Conservation (phyloP, 495 filamentous ascomycete genomes). For the Aspergillus haitiensis region DNA sequence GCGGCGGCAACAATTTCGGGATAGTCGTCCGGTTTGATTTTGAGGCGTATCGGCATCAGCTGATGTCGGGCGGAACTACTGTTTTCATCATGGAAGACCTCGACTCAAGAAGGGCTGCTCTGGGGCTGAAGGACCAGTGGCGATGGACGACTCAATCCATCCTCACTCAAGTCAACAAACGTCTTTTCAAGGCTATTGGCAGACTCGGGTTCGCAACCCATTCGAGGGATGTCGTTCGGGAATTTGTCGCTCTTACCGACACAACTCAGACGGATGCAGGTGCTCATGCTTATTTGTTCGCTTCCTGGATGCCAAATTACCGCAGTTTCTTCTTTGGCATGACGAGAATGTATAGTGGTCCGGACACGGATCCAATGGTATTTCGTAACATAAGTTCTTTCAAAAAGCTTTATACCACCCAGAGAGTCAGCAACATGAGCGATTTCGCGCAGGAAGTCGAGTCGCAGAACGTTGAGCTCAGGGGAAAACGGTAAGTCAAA, state of each 20-base stretch:
- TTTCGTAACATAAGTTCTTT: background rate
- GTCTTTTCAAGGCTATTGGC: background rate
- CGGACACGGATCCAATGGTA: background rate
- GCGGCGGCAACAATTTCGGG: slow-evolving; percentile 5
- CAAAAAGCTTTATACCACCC: background rate
- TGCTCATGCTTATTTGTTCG: background rate
- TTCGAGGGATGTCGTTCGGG: slow-evolving; percentile 2
- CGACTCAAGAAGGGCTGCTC: background rate
- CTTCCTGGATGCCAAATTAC: background rate
- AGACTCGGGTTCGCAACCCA: background rate
- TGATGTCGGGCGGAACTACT: background rate
- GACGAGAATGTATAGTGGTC: background rate
- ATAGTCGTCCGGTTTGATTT: slow-evolving; percentile 2
- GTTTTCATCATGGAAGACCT: slow-evolving; percentile 6
- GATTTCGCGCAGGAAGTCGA: background rate
- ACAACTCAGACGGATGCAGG: background rate
- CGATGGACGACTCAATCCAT: background rate
- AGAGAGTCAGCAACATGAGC: background rate
- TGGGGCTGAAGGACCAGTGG: background rate
- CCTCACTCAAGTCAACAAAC: background rate
- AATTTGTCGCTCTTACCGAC: background rate
- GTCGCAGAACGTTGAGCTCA: background rate
- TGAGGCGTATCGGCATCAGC: background rate
- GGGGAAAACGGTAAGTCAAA: background rate
- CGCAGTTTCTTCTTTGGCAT: slow-evolving; percentile 4